Evolutionary conservation across 371 early-diverging fungal species (phyloP).

Genomic region (Rhizopus stolonifer): DNA sequence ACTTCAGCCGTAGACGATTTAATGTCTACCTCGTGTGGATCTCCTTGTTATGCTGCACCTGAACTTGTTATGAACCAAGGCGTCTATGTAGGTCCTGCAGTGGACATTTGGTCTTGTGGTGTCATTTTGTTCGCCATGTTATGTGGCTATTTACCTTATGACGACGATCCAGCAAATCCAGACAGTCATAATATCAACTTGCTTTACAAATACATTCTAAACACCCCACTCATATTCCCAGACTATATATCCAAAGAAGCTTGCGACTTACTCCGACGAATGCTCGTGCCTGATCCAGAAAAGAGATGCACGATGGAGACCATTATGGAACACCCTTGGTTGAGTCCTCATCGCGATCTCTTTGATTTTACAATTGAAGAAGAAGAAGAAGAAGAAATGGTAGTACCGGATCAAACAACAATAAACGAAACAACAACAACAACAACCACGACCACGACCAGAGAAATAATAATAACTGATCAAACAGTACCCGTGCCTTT

Average conservation of each 20-base stretch:
- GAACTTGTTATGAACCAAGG: slow-evolving; percentile 96
- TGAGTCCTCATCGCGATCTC: slow-evolving; percentile 30
- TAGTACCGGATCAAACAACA: slow-evolving; percentile 10
- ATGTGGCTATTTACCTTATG: slow-evolving; percentile 98
- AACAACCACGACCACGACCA: no score
- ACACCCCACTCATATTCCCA: slow-evolving; percentile 89
- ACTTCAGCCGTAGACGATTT: slow-evolving; percentile 68
- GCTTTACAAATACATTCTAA: slow-evolving; percentile 93
- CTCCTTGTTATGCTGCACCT: slow-evolving; percentile 98
- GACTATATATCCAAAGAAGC: slow-evolving; percentile 85
- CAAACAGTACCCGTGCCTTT: neutral
- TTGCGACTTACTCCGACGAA: slow-evolving; percentile 79
- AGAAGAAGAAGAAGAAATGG: slow-evolving; percentile 1
- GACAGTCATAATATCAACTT: slow-evolving; percentile 95
- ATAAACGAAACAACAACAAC: neutral
- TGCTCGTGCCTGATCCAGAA: slow-evolving; percentile 92
- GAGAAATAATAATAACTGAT: no score
- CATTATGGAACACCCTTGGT: slow-evolving; percentile 85
- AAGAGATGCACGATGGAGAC: slow-evolving; percentile 84
- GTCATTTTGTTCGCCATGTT: slow-evolving; percentile 97
- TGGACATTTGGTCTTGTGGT: slow-evolving; percentile 96
- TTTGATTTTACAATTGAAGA: slow-evolving; percentile 30
- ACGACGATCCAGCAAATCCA: slow-evolving; percentile 97
- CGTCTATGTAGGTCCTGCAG: slow-evolving; percentile 96
- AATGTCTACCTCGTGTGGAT: slow-evolving; percentile 94